Percentiles rank a stretch among this genome's conserved stretches.
Conservation (phyloP, 768 basidiomycete species). For the Nidularia pulvinata region DNA sequence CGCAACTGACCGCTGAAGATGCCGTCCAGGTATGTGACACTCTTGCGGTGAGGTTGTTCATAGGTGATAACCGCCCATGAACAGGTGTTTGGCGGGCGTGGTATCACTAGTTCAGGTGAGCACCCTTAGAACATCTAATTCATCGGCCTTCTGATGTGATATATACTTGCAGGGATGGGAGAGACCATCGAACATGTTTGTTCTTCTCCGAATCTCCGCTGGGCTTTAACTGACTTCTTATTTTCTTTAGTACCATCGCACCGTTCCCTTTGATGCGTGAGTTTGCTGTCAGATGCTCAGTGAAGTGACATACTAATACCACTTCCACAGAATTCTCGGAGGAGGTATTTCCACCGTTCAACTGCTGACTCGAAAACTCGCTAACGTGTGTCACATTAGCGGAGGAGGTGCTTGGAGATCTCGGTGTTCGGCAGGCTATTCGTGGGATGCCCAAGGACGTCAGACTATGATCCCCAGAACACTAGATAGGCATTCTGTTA, state of each 20-base stretch:
- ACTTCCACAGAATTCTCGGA: slow-evolving; percentile 51
- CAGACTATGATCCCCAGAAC: slow-evolving; percentile 40
- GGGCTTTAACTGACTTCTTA: slow-evolving; percentile 14
- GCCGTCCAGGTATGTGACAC: slow-evolving; percentile 59
- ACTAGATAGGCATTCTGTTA: neutral
- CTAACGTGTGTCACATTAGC: slow-evolving; percentile 30
- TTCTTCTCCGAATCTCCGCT: slow-evolving; percentile 4
- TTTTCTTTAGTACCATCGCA: slow-evolving; percentile 53
- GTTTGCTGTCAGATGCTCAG: slow-evolving; percentile 10
- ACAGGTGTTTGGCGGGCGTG: slow-evolving; percentile 84
- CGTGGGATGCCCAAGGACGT: slow-evolving; percentile 73
- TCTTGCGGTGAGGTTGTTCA: neutral
- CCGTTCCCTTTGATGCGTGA: slow-evolving; percentile 63
- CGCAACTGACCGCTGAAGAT: slow-evolving; percentile 63
- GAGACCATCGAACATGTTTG: slow-evolving; percentile 65
- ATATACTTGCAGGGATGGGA: slow-evolving; percentile 47
- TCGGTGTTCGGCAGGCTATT: slow-evolving; percentile 83
- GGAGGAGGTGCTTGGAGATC: slow-evolving; percentile 79
- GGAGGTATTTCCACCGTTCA: slow-evolving; percentile 39
- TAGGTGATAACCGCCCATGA: slow-evolving; percentile 1
- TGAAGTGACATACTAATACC: neutral
- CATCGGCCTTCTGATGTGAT: slow-evolving; percentile 3
- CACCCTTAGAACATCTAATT: neutral
- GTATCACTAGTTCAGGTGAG: slow-evolving; percentile 79
- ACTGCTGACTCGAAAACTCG: neutral